These are phyloP conservation scores for Neurospora crassa DNA, from an alignment of 2,329 filamentous ascomycete genomes.

Conservation along the genomic window DNA sequence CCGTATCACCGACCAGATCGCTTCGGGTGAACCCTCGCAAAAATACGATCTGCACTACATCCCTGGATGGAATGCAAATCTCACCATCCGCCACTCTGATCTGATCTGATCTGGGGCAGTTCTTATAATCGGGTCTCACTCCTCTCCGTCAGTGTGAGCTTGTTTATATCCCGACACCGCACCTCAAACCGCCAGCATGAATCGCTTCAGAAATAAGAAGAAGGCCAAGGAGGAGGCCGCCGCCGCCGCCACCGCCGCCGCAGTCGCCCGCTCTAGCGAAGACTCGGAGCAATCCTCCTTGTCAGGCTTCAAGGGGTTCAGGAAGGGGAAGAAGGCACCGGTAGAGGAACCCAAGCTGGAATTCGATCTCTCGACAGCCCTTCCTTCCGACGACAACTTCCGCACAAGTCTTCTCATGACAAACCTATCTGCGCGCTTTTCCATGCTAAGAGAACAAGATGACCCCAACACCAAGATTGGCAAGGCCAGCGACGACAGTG, in stretches of 20 bases:
- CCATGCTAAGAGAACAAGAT: slow-evolving; percentile 92
- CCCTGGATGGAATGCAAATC: neutral
- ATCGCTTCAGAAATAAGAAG: slow-evolving; percentile 67
- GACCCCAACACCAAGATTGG: slow-evolving; percentile 82
- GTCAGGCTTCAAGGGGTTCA: slow-evolving; percentile 39
- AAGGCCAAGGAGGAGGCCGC: slow-evolving; percentile 50
- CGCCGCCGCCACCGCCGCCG: slow-evolving; percentile 19
- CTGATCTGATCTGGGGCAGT: neutral
- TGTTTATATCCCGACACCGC: neutral
- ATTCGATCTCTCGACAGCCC: slow-evolving; percentile 61
- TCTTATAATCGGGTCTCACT: neutral
- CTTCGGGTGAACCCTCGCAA: neutral
- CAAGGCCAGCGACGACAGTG: slow-evolving; percentile 92
- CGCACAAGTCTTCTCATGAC: slow-evolving; percentile 94
- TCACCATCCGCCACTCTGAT: neutral
- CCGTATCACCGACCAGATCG: neutral
- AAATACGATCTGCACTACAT: neutral
- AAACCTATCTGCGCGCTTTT: slow-evolving; percentile 87
- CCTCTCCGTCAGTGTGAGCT: neutral
- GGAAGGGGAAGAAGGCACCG: slow-evolving; percentile 43
- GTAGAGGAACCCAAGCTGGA: slow-evolving; percentile 52
- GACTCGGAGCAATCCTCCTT: slow-evolving; percentile 42
- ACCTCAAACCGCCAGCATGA: slow-evolving; percentile 43
- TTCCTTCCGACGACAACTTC: slow-evolving; percentile 83
- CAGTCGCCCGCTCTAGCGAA: slow-evolving; percentile 34